Conservation (phyloP, 1,284 basidiomycete species). For the Mycosarcoma mackinlayi region DNA sequence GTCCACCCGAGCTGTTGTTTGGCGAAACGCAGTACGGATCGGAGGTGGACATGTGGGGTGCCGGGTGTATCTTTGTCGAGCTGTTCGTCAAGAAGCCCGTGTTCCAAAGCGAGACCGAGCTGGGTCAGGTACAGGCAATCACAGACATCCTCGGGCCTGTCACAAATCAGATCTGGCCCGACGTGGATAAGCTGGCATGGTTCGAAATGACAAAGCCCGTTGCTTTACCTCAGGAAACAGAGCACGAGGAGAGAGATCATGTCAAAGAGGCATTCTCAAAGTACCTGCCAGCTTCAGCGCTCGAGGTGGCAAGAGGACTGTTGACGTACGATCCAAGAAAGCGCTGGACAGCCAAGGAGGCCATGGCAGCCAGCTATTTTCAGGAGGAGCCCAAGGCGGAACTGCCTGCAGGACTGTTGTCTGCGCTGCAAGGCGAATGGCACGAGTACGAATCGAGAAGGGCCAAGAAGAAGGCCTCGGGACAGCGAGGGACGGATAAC, state of each 20-base stretch:
- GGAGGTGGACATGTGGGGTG: conserved; percentile 99
- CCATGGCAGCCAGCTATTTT: conserved; percentile 86
- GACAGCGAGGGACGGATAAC: conserved; percentile 3
- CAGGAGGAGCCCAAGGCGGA: conserved; percentile 80
- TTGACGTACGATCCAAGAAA: conserved; percentile 84
- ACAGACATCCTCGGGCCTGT: conserved; percentile 92
- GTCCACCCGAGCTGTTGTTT: conserved; percentile 92
- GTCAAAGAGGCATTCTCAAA: conserved; percentile 20
- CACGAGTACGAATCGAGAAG: conserved; percentile 79
- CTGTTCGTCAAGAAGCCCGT: conserved; percentile 92
- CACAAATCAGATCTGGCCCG: conserved; percentile 82
- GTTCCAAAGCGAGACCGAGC: conserved; percentile 96
- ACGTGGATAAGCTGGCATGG: conserved; percentile 87
- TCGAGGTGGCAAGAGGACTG: conserved; percentile 84
- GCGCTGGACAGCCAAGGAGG: conserved; percentile 82
- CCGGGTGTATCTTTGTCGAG: conserved; percentile 98
- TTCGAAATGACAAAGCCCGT: conserved; percentile 95
- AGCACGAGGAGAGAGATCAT: conserved; percentile 79
- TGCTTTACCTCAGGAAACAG: conserved; percentile 48
- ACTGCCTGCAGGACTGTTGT: conserved; percentile 72
- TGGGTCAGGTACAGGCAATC: conserved; percentile 93
- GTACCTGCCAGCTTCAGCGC: conserved; percentile 72
- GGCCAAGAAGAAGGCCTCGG: conserved; percentile 46
- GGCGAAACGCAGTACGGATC: conserved; percentile 96
- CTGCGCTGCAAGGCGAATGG: conserved; percentile 88